Evolutionary conservation across 306 rosid species (phyloP).

Genomic region (Prunus mume): DNA sequence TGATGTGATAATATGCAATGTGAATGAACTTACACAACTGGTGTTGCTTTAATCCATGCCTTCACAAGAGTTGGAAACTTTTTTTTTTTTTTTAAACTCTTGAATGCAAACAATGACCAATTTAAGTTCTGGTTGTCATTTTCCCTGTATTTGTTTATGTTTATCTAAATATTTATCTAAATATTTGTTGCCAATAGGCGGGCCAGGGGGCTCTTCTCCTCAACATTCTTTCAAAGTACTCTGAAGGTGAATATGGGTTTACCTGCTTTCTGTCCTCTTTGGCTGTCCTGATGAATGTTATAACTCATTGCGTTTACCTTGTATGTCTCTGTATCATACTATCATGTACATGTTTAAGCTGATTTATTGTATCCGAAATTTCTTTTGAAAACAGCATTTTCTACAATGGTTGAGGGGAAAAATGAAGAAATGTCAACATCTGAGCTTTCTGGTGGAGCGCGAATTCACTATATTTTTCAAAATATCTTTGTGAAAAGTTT

Average conservation of each 20-base stretch:
- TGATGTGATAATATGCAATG: neutral
- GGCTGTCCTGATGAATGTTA: neutral
- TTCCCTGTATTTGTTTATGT: conserved; percentile 11
- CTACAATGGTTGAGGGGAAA: conserved; percentile 94
- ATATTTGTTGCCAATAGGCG: conserved; percentile 50
- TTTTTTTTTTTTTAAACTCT: neutral
- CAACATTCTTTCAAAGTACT: conserved; percentile 89
- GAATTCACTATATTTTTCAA: conserved; percentile 93
- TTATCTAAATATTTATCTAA: conserved; percentile 13
- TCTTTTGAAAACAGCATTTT: conserved; percentile 65
- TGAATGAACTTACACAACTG: neutral
- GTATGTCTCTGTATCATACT: neutral
- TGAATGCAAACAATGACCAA: neutral
- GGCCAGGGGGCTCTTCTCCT: conserved; percentile 98
- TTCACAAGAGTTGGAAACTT: neutral
- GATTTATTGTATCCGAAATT: conserved; percentile 10
- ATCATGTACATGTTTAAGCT: neutral
- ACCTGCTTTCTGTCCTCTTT: conserved; percentile 16
- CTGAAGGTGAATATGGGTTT: conserved; percentile 62
- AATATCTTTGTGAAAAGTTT: conserved; percentile 88
- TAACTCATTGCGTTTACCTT: neutral
- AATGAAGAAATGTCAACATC: conserved; percentile 97
- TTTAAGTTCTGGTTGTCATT: neutral
- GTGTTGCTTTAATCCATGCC: neutral
- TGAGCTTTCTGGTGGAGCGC: conserved; percentile 92